phyloP scores from a whole-genome alignment of 495 filamentous ascomycete genomes.

The Chlorociboria aeruginascens region DNA sequence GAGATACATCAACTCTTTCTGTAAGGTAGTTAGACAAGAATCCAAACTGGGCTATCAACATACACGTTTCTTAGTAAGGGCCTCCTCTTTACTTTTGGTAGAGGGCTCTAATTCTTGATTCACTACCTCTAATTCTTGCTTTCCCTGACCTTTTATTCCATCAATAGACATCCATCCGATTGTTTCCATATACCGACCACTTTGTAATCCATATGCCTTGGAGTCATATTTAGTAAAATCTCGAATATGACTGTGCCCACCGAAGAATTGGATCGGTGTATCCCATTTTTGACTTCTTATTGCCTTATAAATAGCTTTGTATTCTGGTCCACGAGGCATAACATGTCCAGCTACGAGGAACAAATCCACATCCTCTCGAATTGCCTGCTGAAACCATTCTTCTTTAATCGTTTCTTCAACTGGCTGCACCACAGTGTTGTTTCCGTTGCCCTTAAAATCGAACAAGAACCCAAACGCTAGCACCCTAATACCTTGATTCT shows the following conservation, averaged over 20 bases:
- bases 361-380: constrained; percentile 74
- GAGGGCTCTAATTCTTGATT: too few species aligned
- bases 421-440: constrained; percentile 74
- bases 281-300: constrained; percentile 69
- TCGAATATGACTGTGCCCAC: constrained; percentile 82
- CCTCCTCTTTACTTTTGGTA: too few species aligned
- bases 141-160: constrained; percentile 38
- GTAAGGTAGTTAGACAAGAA: too few species aligned
- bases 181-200: constrained; percentile 97
- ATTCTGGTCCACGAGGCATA: constrained; percentile 67
- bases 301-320: constrained; percentile 58
- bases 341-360: constrained; percentile 86
- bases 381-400: constrained; percentile 80
- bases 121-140: not conserved
- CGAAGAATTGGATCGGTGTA: constrained; percentile 86
- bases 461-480: constrained; percentile 90
- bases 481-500: constrained; percentile 72
- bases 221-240: constrained; percentile 74
- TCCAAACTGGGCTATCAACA: too few species aligned
- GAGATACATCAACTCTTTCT: too few species aligned
- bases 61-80: too few species aligned
- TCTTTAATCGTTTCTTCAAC: constrained; percentile 72
- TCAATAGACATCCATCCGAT: constrained; percentile 87
- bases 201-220: constrained; percentile 71
- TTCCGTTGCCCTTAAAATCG: constrained; percentile 77